These are phyloP conservation scores for Neopestalotiopsis rosae DNA, from an alignment of 2,329 filamentous ascomycete genomes.

Conservation along the genomic window DNA sequence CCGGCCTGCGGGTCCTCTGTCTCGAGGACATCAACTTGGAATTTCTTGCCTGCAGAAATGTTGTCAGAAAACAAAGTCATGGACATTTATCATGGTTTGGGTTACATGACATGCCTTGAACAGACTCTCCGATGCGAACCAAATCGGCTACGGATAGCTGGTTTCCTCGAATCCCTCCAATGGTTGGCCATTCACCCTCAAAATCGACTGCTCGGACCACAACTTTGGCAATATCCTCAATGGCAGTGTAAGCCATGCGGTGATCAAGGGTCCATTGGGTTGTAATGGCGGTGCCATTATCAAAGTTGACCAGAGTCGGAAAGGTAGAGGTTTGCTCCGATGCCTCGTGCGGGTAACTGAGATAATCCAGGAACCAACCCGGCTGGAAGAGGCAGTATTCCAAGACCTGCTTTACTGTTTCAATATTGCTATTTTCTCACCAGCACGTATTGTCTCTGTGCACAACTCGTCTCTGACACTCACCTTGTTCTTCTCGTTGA, in stretches of 20 bases:
- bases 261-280: slow-evolving; percentile 21
- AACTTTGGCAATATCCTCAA: slow-evolving; percentile 41
- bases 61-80: background rate
- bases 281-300: background rate
- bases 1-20: slow-evolving; percentile 37
- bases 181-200: slow-evolving; percentile 44
- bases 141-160: slow-evolving; percentile 35
- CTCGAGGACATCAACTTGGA: slow-evolving; percentile 37
- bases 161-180: slow-evolving; percentile 44
- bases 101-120: slow-evolving; percentile 34
- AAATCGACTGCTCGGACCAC: slow-evolving; percentile 44
- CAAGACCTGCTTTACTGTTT: background rate
- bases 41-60: slow-evolving; percentile 28
- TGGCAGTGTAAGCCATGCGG: slow-evolving; percentile 38
- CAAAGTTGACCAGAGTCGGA: slow-evolving; percentile 36
- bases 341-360: slow-evolving; percentile 48
- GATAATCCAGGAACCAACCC: slow-evolving; percentile 53
- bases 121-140: slow-evolving; percentile 38
- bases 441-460: background rate
- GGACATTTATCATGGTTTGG: too few species aligned
- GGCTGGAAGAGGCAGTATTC: slow-evolving; percentile 49
- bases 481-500: slow-evolving; percentile 26
- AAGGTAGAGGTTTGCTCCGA: slow-evolving; percentile 41
- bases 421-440: too few species aligned
- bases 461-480: slow-evolving; percentile 19